Evolutionary conservation across 306 rosid genomes (phyloP), one percentile per base, ranked within the genome.

Genomic region (Dryas octopetala): DNA sequence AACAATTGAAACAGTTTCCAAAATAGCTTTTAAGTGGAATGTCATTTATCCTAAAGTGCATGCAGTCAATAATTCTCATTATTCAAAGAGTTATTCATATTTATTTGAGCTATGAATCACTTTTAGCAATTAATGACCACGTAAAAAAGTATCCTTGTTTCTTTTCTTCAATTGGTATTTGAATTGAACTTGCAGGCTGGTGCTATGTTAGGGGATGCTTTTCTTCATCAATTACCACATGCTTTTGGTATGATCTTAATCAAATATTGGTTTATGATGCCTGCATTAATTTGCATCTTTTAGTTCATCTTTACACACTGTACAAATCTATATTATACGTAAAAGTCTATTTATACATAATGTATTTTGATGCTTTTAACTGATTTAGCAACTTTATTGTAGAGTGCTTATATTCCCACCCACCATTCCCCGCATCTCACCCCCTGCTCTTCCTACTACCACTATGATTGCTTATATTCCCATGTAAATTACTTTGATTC

Each of bases 171-270:
- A 15, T 12, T 40, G 5, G 6, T 9, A 47, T 28, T 5, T 69
- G 65, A 46, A 11, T 51, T 12, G 59, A 70, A 41, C 75, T 46
- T 84, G 77, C 93, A 94, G 98, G 98, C 98, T 66, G 98, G 98
- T 52, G 98, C 98, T 57, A 94, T 94, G 98, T 74, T 94, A 76
- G 98, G 98, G 50, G 98, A 94, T 84, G 97, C 98, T 72, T 94
- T 94, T 84, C 97, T 94, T 84, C 98, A 94, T 87, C 98, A 94
- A 79, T 72, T 94, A 78, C 98, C 98, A 0, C 98, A 94, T 85
- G 98, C 98, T 67, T 90, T 94, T 86, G 98, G 98, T 94, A 90
- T 61, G 88, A 26, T 45, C 71, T 68, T 32, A 79, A 62, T 77
- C 47, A 51, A 41, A 81, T 49, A 64, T 5, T 32, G 46, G 55